Evolutionary conservation across 1,284 basidiomycete genomes (phyloP).

Genomic region (Nidula niveotomentosa): DNA sequence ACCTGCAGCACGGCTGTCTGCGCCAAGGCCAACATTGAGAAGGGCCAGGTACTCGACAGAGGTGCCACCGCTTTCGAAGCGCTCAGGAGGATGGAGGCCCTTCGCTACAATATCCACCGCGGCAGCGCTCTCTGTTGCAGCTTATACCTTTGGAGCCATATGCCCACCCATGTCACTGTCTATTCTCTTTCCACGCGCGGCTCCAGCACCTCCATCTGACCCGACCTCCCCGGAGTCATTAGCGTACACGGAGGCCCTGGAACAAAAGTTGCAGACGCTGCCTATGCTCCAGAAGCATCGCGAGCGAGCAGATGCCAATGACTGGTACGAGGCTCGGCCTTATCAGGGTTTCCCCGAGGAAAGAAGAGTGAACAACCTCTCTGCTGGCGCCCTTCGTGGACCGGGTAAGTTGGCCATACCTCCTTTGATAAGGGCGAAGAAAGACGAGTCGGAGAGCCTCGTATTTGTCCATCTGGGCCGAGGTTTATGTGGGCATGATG

Average conservation of each 20-base stretch:
- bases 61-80: too few relatives aligned
- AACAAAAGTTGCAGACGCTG: constrained; percentile 67
- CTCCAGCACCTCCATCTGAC: constrained; percentile 64
- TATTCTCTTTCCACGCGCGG: constrained; percentile 70
- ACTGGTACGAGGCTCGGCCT: constrained; percentile 81
- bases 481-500: constrained; percentile 89
- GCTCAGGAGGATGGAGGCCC: neutral
- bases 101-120: constrained; percentile 9
- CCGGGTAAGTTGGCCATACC: constrained; percentile 82
- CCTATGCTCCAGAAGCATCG: constrained; percentile 59
- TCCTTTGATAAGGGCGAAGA: constrained; percentile 74
- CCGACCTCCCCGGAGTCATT: constrained; percentile 62
- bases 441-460: constrained; percentile 73
- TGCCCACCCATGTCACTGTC: constrained; percentile 36
- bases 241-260: constrained; percentile 61
- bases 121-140: constrained; percentile 21
- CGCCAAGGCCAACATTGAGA: too few relatives aligned
- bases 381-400: constrained; percentile 82
- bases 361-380: constrained; percentile 76
- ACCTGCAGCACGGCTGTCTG: too few relatives aligned
- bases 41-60: too few relatives aligned
- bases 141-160: constrained; percentile 36
- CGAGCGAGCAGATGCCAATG: constrained; percentile 40
- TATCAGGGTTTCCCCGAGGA: constrained; percentile 72
- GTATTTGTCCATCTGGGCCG: constrained; percentile 83